Evolutionary conservation across 2,329 filamentous ascomycete genomes (phyloP), one percentile per base, ranked within the genome.

Genomic region (Pyricularia sp.): DNA sequence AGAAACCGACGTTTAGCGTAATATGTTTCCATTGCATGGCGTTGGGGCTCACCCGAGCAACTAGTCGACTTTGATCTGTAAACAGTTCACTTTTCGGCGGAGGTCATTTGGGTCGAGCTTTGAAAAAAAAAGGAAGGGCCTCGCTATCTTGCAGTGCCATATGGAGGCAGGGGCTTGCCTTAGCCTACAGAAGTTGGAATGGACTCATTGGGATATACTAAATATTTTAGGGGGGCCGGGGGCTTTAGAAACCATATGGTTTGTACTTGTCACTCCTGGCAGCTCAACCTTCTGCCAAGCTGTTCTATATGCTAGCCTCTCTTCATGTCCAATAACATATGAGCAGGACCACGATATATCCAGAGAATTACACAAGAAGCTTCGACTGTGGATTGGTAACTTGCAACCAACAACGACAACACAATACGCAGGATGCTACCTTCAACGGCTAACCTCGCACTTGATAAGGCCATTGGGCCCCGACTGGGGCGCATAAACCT

Each of bases 381-480:
- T 5, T 57, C 9, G 22, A 57, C 3, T 57, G 12, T 22, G 53
- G 22, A 16, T 9, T 3, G 24, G 53, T 19, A 12, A 26, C 53
- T 1, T 16, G 8, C 9, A 13, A 57, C 8, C n/a, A 55, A 13
- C 53, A 57, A 24, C 6, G 4, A 57, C 9, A 26, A 57, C 9
- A 16, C 19, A 22, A 57, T 28, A 24, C 26, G 6, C 53, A 57
- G 26, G 3, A 55, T 24, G 22, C 22, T n/a, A 49, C 40, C 16
- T 26, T 57, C 13, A 57, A 13, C 90, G 86, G 44, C 85, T 83
- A 63, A 99, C 92, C 66, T 91, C 92, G 79, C 93, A 96, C 75
- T 96, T 90, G 78, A 99, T 99, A 67, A 99, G 84, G 31, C 94
- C 94, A 73, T 97, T 99, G 65, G 94, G 94, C 68, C 90, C 87